Evolutionary conservation across 768 basidiomycete genomes (phyloP), one percentile per base, ranked within the genome.

Genomic region (Cyclocybe aegerita): DNA sequence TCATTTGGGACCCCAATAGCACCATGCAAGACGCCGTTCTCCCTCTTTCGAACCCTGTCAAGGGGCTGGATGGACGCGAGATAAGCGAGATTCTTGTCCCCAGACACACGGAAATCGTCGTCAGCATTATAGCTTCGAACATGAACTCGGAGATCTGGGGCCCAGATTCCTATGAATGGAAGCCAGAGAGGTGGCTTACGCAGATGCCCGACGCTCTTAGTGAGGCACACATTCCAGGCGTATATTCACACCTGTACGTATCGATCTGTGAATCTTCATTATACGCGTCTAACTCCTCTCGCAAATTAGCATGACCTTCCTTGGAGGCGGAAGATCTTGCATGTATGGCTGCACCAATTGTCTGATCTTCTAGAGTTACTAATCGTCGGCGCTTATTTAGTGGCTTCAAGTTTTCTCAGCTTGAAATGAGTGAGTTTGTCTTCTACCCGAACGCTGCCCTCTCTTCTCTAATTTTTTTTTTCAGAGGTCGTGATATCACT

Each of bases 151-250:
- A 65, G 6, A 58, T 79, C 14, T 81, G 77, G 77, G 78, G 78
- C 7, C 65, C 69, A 1, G 77, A 80, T 51, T 71, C 74, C 4
- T 32, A 61, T 11, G 72, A 76, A 51, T 78, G 74, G 68, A 78
- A 73, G 48, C 78, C 77, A 0, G 75, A 78, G 49, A 60, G 78
- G 11, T 81, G 79, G 78, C 58, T 78, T 6, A 58, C 60, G 0
- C 56, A 48, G 9, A 46, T 62, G 12, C 61, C 58, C 7, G 53
- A 62, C n/a, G 50, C 52, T 15, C 61, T 73, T 7, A 50, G 52
- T 2, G 58, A 62, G n/a, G 70, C 70, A 1, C 67, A 64, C 7
- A 59, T 77, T 9, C 76, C 76, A 2, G 77, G 76, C 1, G 53
- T 75, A 2, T 76, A 74, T 54, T 71, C 75, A 0, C 66, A 73